phyloP scores from a whole-genome alignment of 768 basidiomycete genomes.

The Suillus brevipes region DNA sequence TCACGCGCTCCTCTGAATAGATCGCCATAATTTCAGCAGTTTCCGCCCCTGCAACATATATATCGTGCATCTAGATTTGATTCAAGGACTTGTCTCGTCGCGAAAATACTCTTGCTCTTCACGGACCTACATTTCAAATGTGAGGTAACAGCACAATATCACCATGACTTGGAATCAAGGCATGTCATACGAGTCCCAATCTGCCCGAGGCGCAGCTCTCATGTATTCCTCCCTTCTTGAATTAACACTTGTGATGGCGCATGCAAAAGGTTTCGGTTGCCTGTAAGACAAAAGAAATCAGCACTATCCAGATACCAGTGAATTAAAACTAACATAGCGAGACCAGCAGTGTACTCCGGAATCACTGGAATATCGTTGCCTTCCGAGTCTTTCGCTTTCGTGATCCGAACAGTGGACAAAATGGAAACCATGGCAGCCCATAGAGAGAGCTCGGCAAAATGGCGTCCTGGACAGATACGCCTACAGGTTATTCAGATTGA shows the following conservation, averaged over 20 bases:
- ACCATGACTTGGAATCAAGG: neutral
- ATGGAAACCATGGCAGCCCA: constrained; percentile 8
- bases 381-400: constrained; percentile 8
- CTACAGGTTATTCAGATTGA: neutral
- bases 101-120: neutral
- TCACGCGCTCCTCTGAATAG: too few relatives aligned
- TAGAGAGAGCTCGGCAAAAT: constrained; percentile 6
- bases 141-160: neutral
- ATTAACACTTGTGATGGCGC: constrained; percentile 2
- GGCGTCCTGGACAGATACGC: constrained; percentile 11
- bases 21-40: constrained; percentile 46
- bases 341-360: constrained; percentile 2
- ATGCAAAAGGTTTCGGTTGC: constrained; percentile 8
- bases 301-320: neutral
- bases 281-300: neutral
- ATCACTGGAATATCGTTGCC: constrained; percentile 5
- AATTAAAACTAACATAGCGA: neutral
- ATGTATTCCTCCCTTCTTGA: neutral
- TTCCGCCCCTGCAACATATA: constrained; percentile 57
- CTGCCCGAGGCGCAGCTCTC: neutral
- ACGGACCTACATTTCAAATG: neutral
- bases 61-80: constrained; percentile 13
- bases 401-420: constrained; percentile 9
- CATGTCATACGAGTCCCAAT: neutral
- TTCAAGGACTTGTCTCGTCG: neutral